Conservation (phyloP, 2,329 filamentous ascomycete genomes). For the Scedosporium dehoogii region DNA sequence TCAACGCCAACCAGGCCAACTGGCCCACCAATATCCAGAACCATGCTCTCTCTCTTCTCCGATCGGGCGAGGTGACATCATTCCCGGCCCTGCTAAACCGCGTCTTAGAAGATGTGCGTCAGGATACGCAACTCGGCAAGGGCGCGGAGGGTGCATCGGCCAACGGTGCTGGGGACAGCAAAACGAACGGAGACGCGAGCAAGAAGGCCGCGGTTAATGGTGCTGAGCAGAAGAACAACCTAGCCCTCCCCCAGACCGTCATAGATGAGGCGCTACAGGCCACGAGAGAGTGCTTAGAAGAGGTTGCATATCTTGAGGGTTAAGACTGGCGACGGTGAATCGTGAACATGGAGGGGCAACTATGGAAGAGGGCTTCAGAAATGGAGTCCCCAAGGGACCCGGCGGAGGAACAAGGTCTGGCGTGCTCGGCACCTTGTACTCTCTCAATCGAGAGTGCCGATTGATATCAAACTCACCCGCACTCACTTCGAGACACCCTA, state of each 20-base stretch:
- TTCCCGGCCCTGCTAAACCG: constrained; percentile 52
- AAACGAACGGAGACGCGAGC: constrained; percentile 9
- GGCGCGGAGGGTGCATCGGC: constrained; percentile 10
- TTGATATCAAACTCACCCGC: background rate
- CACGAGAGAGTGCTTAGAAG: constrained; percentile 48
- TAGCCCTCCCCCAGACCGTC: constrained; percentile 48
- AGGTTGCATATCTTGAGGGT: constrained; percentile 1
- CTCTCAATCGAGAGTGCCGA: background rate
- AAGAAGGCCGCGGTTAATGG: constrained; percentile 14
- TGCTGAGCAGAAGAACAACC: constrained; percentile 20
- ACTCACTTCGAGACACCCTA: background rate
- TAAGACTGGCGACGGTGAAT: background rate
- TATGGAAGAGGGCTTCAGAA: background rate
- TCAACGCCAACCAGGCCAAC: constrained; percentile 49
- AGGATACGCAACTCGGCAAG: constrained; percentile 29
- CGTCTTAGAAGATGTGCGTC: constrained; percentile 52
- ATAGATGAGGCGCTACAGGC: constrained; percentile 52
- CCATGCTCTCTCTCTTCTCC: constrained; percentile 51
- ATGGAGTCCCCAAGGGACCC: background rate
- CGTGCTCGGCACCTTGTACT: background rate
- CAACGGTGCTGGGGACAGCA: background rate
- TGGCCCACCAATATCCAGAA: constrained; percentile 52
- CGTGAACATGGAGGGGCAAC: background rate
- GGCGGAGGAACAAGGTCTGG: background rate
- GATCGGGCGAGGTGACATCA: constrained; percentile 46